phyloP scores from a whole-genome alignment of 2,329 filamentous ascomycete genomes.

The Neurospora sp. region DNA sequence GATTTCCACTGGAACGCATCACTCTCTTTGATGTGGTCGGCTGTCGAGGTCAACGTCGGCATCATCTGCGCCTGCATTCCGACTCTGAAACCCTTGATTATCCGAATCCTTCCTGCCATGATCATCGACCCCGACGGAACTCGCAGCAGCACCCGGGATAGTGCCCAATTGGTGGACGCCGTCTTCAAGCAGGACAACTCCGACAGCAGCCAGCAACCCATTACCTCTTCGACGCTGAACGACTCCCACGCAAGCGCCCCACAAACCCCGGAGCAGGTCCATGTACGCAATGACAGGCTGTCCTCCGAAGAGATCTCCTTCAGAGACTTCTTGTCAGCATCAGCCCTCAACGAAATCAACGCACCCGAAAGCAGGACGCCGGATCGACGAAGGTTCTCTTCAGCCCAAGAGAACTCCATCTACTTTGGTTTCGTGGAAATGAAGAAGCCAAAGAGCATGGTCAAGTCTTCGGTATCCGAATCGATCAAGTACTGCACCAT shows the following conservation, averaged over 20 bases:
- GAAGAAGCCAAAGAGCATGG: conserved; percentile 58
- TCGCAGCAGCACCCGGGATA: conserved; percentile 20
- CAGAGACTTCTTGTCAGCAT: conserved; percentile 12
- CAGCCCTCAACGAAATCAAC: neutral
- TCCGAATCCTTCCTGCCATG: conserved; percentile 50
- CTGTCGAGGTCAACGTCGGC: conserved; percentile 81
- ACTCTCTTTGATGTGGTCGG: conserved; percentile 86
- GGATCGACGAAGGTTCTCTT: neutral
- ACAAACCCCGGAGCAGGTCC: neutral
- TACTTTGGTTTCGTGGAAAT: conserved; percentile 76
- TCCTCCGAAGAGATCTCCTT: conserved; percentile 15
- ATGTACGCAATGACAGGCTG: neutral
- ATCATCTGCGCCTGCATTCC: conserved; percentile 91
- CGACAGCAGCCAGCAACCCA: conserved; percentile 17
- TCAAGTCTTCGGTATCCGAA: conserved; percentile 52
- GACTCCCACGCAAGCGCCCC: neutral
- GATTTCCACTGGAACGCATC: conserved; percentile 67
- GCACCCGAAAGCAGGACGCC: neutral
- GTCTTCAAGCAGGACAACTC: conserved; percentile 12
- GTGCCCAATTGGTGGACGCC: conserved; percentile 8
- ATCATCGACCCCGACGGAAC: conserved; percentile 42
- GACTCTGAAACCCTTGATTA: conserved; percentile 76
- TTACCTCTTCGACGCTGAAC: neutral
- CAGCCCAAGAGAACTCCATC: conserved; percentile 31
- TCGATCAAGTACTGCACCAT: conserved; percentile 63